phyloP scores from a whole-genome alignment of 352 stramenopile species.

The Globisporangium alternatum region DNA sequence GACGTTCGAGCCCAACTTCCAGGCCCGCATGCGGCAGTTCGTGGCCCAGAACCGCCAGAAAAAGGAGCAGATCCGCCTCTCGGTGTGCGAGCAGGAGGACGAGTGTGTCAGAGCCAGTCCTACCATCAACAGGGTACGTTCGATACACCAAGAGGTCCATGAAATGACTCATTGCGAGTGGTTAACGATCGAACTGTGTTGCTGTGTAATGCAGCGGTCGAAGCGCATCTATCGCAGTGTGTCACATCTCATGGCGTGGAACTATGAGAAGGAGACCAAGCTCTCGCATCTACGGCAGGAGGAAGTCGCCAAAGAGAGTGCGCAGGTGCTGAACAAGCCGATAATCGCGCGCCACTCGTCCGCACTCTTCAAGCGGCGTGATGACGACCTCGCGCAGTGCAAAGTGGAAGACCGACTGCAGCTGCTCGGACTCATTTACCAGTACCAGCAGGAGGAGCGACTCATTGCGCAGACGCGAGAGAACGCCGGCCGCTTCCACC shows the following conservation, averaged over 20 bases:
- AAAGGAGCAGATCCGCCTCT: slow-evolving; percentile 43
- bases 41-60: slow-evolving; percentile 35
- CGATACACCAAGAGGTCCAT: not conserved
- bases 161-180: not conserved
- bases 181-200: not conserved
- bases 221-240: slow-evolving; percentile 54
- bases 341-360: slow-evolving; percentile 32
- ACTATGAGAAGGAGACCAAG: slow-evolving; percentile 55
- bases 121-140: slow-evolving; percentile 53
- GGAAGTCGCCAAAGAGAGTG: slow-evolving; percentile 28
- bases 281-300: slow-evolving; percentile 38
- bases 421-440: slow-evolving; percentile 64
- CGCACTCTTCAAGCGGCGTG: slow-evolving; percentile 29
- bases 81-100: slow-evolving; percentile 29
- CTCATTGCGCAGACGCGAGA: slow-evolving; percentile 19
- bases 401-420: slow-evolving; percentile 71
- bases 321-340: slow-evolving; percentile 30
- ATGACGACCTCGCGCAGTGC: slow-evolving; percentile 53
- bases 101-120: slow-evolving; percentile 29
- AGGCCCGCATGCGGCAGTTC: slow-evolving; percentile 54
- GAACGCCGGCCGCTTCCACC: slow-evolving; percentile 20
- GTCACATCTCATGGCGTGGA: slow-evolving; percentile 63
- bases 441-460: slow-evolving; percentile 63
- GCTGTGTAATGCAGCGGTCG: slow-evolving; percentile 33
- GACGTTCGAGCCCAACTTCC: slow-evolving; percentile 62